Percentiles rank a stretch among this genome's conserved stretches.
phyloP scores from a whole-genome alignment of 768 basidiomycete genomes.

The Panaeolus cyanescens region DNA sequence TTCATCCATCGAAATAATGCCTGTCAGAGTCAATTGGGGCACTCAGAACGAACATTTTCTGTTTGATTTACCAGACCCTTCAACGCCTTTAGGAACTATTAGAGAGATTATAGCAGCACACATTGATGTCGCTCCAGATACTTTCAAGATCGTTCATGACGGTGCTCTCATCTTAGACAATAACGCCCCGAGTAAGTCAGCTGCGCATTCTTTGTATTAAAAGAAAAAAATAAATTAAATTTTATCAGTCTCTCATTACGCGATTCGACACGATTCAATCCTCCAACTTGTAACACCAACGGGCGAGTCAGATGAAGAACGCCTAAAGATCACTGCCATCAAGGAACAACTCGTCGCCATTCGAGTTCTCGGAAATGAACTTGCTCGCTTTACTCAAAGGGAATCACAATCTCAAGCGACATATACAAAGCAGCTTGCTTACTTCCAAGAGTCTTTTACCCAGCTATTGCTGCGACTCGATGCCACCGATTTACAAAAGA shows the following conservation, averaged over 20 bases:
- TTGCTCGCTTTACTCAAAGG: background rate
- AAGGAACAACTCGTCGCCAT: slow-evolving; percentile 45
- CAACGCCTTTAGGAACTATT: slow-evolving; percentile 59
- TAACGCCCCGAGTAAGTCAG: slow-evolving; percentile 54
- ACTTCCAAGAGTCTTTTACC: slow-evolving; percentile 81
- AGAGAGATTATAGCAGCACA: slow-evolving; percentile 67
- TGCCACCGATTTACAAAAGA: slow-evolving; percentile 69
- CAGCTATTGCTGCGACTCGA: slow-evolving; percentile 89
- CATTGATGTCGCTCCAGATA: slow-evolving; percentile 66
- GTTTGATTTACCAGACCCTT: slow-evolving; percentile 55
- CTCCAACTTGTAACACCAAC: slow-evolving; percentile 62
- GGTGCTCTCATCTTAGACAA: slow-evolving; percentile 93
- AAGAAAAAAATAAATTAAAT: slow-evolving; percentile 14
- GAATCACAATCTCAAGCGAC: slow-evolving; percentile 14
- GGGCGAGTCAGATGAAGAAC: slow-evolving; percentile 18
- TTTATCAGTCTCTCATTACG: slow-evolving; percentile 69
- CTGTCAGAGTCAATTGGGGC: slow-evolving; percentile 49
- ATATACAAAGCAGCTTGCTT: slow-evolving; percentile 41
- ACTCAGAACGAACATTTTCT: slow-evolving; percentile 35
- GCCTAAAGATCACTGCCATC: slow-evolving; percentile 61
- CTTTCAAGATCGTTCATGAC: slow-evolving; percentile 87
- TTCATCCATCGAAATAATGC: slow-evolving; percentile 28
- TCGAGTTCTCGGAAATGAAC: background rate
- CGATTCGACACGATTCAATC: slow-evolving; percentile 65
- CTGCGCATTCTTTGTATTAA: background rate